phyloP scores from a whole-genome alignment of 768 basidiomycete species.

The Gloeophyllum trabeum region DNA sequence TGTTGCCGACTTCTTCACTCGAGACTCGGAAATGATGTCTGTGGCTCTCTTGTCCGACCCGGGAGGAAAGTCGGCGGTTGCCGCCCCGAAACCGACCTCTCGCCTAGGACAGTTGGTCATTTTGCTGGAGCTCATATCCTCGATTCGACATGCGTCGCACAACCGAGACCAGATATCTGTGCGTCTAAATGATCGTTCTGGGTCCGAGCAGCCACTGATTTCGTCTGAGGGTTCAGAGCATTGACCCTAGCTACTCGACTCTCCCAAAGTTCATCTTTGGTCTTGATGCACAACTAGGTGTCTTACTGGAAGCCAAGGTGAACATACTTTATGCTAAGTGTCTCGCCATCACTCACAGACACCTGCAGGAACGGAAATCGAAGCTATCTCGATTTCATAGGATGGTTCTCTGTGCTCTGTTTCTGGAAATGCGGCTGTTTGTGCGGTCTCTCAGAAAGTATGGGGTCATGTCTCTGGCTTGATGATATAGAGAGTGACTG shows the following conservation, averaged over 20 bases:
- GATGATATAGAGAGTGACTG: background rate
- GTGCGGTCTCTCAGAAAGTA: conserved; percentile 57
- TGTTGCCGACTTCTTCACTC: conserved; percentile 53
- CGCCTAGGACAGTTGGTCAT: conserved; percentile 54
- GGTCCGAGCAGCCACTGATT: no score
- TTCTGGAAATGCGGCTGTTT: conserved; percentile 52
- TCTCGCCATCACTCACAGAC: background rate
- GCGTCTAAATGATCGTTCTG: no score
- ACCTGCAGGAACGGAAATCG: conserved; percentile 37
- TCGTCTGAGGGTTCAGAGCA: no score
- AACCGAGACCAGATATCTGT: no score
- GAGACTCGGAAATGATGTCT: conserved; percentile 65
- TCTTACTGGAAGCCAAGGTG: conserved; percentile 51
- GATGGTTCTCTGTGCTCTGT: conserved; percentile 45
- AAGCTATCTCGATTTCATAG: conserved; percentile 46
- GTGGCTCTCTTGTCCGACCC: conserved; percentile 54
- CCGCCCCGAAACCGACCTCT: conserved; percentile 10
- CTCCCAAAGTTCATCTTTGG: conserved; percentile 28
- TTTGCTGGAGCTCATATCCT: conserved; percentile 47
- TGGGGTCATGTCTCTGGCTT: conserved; percentile 15
- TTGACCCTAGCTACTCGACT: background rate
- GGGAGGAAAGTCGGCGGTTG: conserved; percentile 2
- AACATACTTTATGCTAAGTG: background rate
- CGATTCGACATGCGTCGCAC: conserved; percentile 36
- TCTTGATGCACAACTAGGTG: conserved; percentile 45